A percentile compares a stretch with the other conserved stretches of the same genome.
Conservation (phyloP, 257 asterid genomes). For the Solanum chilense region DNA sequence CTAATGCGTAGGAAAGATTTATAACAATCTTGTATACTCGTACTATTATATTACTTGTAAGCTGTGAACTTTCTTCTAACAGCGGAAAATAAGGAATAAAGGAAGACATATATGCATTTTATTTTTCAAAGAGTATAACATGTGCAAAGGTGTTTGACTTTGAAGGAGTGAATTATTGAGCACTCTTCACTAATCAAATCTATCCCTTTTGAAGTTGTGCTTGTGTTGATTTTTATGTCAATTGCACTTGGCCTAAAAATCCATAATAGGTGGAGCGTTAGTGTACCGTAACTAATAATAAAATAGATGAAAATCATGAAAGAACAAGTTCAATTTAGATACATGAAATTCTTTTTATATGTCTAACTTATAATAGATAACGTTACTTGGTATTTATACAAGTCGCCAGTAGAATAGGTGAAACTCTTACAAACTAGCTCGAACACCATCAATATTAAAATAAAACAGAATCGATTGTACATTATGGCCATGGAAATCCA, state of each 20-base stretch:
- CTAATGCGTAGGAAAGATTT: slow-evolving; percentile 14
- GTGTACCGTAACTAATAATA: background rate
- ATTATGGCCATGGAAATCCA: background rate
- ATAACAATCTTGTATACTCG: background rate
- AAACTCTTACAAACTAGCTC: background rate
- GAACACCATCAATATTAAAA: background rate
- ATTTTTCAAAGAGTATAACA: background rate
- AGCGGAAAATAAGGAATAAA: background rate
- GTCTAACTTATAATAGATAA: background rate
- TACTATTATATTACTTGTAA: background rate
- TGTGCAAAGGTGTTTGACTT: background rate
- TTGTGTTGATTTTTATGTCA: background rate
- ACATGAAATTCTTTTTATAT: background rate
- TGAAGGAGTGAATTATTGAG: background rate
- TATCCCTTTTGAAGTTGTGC: background rate
- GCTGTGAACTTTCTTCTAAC: background rate
- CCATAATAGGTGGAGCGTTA: background rate
- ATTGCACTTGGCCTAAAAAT: background rate
- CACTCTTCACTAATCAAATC: background rate
- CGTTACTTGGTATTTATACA: background rate
- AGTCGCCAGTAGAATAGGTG: background rate
- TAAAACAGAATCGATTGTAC: background rate
- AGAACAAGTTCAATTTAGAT: background rate
- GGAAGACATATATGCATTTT: background rate
- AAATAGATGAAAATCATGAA: background rate